Base-by-base conservation (phyloP, 306 rosid species). In the Fagus sylvatica region DNA sequence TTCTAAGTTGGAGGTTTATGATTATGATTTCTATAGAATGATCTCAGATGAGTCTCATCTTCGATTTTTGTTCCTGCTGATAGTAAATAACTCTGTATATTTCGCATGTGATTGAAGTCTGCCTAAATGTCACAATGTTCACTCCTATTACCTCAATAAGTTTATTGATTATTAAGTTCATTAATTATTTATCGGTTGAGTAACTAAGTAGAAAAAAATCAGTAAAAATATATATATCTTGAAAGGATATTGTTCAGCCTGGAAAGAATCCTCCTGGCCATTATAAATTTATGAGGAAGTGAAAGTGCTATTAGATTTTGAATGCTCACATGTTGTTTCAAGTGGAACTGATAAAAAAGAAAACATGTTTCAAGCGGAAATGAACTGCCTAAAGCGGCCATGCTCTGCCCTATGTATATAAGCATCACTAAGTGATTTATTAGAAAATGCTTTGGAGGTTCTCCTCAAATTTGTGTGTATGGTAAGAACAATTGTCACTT, bases 1-100 rank as follows among this genome's bases (percentile, higher is more conserved):
- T 62, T 75, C 84, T 78, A 15, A 34, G 22, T 33, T 74, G 13
- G 56, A 68, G n/a, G 60, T 17, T 54, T 34, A 54, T 57, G 51
- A 17, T 11, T 40, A n/a, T n/a, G n/a, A n/a, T n/a, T n/a, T n/a
- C n/a, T 67, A n/a, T 72, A 16, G 12, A 67, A 12, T 1, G 4
- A 22, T 32, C 15, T 37, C 32, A 66, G 7, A 17, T 32, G 33
- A 33, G 19, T 32, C 40, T 60, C 41, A 1, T 30, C n/a, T 60
- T 10, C 11, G 11, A 8, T 46, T 8, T 46, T 46, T 60, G 5
- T 5, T 59, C 32, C 36, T 30, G 2, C 61, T 55, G 33, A 55
- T 55, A 55, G 51, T 8, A 46, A 10, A 46, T 46, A 46, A 46
- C 51, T 46, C 51, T 10, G n/a, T n/a, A 46, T 43, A 43, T n/a